These are phyloP conservation scores for Cerioporus squamosus DNA, from an alignment of 1,284 basidiomycete genomes.

Conservation along the genomic window DNA sequence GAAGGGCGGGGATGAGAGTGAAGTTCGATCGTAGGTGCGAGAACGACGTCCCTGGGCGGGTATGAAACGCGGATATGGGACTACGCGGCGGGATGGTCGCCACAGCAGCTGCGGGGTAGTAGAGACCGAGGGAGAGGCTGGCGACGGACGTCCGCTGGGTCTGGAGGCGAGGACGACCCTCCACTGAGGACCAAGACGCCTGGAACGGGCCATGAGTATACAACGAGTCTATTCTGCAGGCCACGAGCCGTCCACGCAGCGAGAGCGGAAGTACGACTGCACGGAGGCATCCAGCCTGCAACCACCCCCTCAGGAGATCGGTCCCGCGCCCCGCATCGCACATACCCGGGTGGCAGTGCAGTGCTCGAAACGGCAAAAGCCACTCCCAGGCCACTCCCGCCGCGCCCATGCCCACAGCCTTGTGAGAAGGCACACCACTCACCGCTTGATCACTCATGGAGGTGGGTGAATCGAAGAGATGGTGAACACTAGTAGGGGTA, in stretches of 20 bases:
- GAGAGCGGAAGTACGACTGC: not conserved
- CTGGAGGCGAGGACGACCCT: not conserved
- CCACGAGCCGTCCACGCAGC: conserved; percentile 19
- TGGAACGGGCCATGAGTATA: conserved; percentile 12
- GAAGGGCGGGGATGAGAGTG: not conserved
- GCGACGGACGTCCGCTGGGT: not conserved
- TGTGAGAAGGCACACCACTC: no score
- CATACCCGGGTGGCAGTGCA: no score
- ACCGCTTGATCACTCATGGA: no score
- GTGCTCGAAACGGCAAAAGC: no score
- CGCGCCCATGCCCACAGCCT: no score
- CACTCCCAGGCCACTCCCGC: no score
- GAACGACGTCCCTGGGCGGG: conserved; percentile 2
- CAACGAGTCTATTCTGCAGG: conserved; percentile 8
- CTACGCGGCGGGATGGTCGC: conserved; percentile 5
- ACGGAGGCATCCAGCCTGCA: no score
- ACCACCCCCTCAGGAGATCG: no score
- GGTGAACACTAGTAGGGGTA: no score
- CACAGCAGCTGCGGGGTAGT: conserved; percentile 3
- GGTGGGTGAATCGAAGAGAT: no score
- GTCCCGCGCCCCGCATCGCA: no score
- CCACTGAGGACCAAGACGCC: not conserved
- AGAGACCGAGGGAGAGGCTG: not conserved
- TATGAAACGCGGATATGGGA: conserved; percentile 18
- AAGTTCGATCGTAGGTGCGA: not conserved